Conservation (phyloP, 2,329 filamentous ascomycete genomes). For the Xylaria multiplex region DNA sequence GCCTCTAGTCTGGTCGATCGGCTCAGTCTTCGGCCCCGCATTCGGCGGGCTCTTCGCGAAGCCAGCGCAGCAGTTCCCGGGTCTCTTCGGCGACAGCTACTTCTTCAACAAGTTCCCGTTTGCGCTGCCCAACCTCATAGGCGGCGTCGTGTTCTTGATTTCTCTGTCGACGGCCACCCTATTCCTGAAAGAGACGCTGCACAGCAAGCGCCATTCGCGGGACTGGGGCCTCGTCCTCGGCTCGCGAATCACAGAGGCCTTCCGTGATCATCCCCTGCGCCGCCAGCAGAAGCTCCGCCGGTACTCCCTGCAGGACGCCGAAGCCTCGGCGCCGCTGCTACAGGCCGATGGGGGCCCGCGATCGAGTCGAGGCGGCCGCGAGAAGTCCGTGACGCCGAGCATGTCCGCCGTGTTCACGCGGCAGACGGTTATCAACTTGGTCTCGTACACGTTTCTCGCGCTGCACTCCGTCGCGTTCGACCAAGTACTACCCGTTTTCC, state of each 20-base stretch:
- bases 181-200: slow-evolving; percentile 88
- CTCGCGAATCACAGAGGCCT: slow-evolving; percentile 65
- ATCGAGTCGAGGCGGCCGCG: slow-evolving; percentile 16
- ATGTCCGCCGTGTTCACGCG: slow-evolving; percentile 68
- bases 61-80: slow-evolving; percentile 78
- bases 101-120: slow-evolving; percentile 85
- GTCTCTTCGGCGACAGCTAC: slow-evolving; percentile 70
- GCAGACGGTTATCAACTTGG: slow-evolving; percentile 78
- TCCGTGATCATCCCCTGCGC: slow-evolving; percentile 41
- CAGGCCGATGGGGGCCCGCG: slow-evolving; percentile 49
- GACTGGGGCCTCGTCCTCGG: slow-evolving; percentile 84
- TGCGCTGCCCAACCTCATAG: slow-evolving; percentile 82
- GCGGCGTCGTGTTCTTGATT: slow-evolving; percentile 78
- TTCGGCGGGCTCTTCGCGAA: slow-evolving; percentile 89
- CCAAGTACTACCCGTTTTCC: slow-evolving; percentile 86
- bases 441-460: slow-evolving; percentile 82
- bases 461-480: slow-evolving; percentile 87
- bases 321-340: slow-evolving; percentile 66
- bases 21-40: slow-evolving; percentile 85
- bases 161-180: slow-evolving; percentile 78
- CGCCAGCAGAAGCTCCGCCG: slow-evolving; percentile 51
- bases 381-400: slow-evolving; percentile 40
- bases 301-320: slow-evolving; percentile 64
- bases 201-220: slow-evolving; percentile 70
- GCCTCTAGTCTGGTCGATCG: slow-evolving; percentile 89